Conservation (phyloP, 139 green algal species). For the Chlorella vulgaris region DNA sequence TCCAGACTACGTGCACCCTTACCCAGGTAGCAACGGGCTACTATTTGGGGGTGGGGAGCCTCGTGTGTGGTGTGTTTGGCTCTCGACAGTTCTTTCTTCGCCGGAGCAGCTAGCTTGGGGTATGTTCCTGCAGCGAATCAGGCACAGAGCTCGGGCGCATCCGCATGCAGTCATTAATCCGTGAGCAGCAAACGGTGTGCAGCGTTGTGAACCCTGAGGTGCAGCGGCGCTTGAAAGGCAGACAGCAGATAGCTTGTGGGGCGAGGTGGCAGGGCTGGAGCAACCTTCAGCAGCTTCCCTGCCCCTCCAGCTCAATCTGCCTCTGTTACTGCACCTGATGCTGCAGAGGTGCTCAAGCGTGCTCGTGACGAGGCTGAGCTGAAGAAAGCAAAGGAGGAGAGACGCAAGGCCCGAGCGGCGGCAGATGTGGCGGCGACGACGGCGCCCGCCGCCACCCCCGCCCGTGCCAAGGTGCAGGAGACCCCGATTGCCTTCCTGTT, state of each 20-base stretch:
- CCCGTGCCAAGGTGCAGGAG: slow-evolving; percentile 10
- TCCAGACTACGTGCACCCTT: slow-evolving; percentile 73
- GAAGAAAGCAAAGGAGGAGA: slow-evolving; percentile 39
- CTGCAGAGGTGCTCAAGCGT: slow-evolving; percentile 62
- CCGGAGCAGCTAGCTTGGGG: no score
- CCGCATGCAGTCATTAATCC: background rate
- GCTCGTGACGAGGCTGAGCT: slow-evolving; percentile 44
- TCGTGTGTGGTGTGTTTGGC: background rate
- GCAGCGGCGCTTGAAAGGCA: no score
- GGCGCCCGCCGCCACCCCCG: background rate
- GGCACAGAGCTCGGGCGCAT: no score
- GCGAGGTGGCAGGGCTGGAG: no score
- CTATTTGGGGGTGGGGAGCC: background rate
- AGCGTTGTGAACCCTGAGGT: no score
- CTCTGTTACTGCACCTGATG: no score
- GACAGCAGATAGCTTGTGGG: no score
- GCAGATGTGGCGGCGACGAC: background rate
- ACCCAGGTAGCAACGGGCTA: slow-evolving; percentile 51
- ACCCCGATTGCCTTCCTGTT: slow-evolving; percentile 83
- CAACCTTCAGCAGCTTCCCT: no score
- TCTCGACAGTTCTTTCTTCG: no score
- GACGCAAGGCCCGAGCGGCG: slow-evolving; percentile 38
- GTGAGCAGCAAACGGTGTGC: no score
- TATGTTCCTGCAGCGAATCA: no score
- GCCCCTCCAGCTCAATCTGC: no score